Evolutionary conservation across 169 alveolate species (phyloP), one percentile per base, ranked within the genome.

Genomic region (Plasmodium coatneyi): DNA sequence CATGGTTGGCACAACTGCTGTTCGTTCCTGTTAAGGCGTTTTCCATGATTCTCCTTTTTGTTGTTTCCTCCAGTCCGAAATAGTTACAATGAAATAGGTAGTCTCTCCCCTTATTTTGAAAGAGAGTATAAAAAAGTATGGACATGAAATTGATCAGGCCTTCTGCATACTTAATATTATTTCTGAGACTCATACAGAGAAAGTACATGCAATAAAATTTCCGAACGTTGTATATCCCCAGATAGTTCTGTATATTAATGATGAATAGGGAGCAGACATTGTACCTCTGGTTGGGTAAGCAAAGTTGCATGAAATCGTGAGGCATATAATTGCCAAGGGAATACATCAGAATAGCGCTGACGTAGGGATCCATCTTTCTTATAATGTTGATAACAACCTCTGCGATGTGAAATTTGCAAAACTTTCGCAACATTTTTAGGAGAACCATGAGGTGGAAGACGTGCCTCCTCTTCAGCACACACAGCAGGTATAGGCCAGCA

Each of bases 281-380:
- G 54, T 78, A 91, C 74, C 80, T 66, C 30, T 81, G 52, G n/a
- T 60, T 54, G 5, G 41, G 52, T 81, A 91, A 19, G 74, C 95
- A 81, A 7, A 74, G 46, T 4, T 80, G 22, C 95, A 91, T 91
- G 52, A 91, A 91, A 91, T 80, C 54, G 60, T 91, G 95, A 5
- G 95, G 95, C 39, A 49, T 81, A 34, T 70, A 91, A 70, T 81
- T 81, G 22, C 95, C 92, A 4, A 91, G 39, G n/a, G 92, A 25
- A 81, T 91, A 91, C n/a, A 91, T 91, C 74, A 91, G 28, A 39
- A 91, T 82, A 32, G 95, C 95, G 39, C 80, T 91, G 74, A 91
- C 41, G 83, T 91, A 91, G 5, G 95, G 95, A 30, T 91, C 95
- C 95, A 78, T 91, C 54, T 91, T 91, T 76, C 92, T 91, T 81